phyloP scores from a whole-genome alignment of 2,329 filamentous ascomycete genomes.

The Talaromyces sp. region DNA sequence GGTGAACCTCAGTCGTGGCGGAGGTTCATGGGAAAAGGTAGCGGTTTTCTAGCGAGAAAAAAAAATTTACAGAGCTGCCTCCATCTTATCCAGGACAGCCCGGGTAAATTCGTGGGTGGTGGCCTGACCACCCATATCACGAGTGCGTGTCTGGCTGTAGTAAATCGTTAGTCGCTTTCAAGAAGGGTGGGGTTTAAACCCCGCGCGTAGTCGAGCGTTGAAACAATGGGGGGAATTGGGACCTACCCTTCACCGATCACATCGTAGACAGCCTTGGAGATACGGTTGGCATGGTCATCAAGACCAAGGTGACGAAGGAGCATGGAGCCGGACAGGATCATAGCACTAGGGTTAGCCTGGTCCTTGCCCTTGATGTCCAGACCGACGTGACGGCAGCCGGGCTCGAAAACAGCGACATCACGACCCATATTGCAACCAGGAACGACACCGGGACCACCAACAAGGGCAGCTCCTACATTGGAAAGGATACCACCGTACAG shows the following conservation, averaged over 20 bases:
- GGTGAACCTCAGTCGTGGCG: conserved; percentile 30
- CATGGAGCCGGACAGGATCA: conserved; percentile 96
- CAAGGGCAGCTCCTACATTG: conserved; percentile 96
- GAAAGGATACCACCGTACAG: conserved; percentile 98
- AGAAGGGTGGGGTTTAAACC: too few relatives aligned
- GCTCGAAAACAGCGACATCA: conserved; percentile 97
- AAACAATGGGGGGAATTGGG: neutral
- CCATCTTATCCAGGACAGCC: conserved; percentile 95
- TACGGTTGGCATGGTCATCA: conserved; percentile 97
- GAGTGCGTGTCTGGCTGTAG: conserved; percentile 77
- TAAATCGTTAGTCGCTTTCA: neutral
- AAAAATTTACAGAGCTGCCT: conserved; percentile 62
- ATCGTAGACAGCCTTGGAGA: conserved; percentile 78
- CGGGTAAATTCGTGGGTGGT: conserved; percentile 94
- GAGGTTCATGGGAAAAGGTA: conserved; percentile 16
- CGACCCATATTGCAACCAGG: conserved; percentile 99
- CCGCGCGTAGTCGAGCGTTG: too few relatives aligned
- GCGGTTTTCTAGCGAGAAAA: conserved; percentile 15
- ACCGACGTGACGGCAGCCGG: conserved; percentile 97
- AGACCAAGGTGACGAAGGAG: conserved; percentile 95
- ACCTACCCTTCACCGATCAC: conserved; percentile 88
- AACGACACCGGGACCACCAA: conserved; percentile 94
- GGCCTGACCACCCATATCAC: conserved; percentile 90
- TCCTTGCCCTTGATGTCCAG: conserved; percentile 99
- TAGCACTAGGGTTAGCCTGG: conserved; percentile 95